Conservation (phyloP, 139 green algal genomes). For the Picochlorum sp. region DNA sequence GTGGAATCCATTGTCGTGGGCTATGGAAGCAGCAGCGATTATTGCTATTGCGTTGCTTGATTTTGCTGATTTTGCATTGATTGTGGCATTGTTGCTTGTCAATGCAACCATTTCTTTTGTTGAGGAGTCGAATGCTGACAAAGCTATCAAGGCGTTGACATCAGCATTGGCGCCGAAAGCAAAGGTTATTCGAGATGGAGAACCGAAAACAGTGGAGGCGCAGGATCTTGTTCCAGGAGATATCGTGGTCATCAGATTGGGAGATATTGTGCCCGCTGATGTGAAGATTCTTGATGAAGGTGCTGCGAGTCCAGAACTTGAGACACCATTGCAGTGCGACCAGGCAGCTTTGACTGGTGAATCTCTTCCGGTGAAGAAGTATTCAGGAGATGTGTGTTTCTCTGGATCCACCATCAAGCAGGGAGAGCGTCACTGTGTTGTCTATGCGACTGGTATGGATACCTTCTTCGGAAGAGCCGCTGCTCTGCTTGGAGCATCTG, state of each 20-base stretch:
- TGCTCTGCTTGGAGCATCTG: conserved; percentile 55
- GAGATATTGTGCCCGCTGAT: conserved; percentile 80
- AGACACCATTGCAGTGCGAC: conserved; percentile 69
- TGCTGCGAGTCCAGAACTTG: conserved; percentile 37
- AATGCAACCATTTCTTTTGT: conserved; percentile 74
- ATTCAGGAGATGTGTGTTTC: conserved; percentile 64
- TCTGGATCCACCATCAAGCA: conserved; percentile 80
- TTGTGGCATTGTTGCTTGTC: conserved; percentile 35
- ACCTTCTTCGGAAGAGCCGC: conserved; percentile 88
- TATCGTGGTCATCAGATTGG: conserved; percentile 68
- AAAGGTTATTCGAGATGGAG: conserved; percentile 48
- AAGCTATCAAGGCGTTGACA: conserved; percentile 75
- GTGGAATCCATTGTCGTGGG: conserved; percentile 77
- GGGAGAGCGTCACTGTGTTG: conserved; percentile 71
- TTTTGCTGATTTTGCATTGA: conserved; percentile 67
- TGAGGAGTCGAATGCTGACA: conserved; percentile 67
- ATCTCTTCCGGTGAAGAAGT: conserved; percentile 77
- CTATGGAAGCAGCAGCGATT: conserved; percentile 77
- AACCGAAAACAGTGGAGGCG: conserved; percentile 45
- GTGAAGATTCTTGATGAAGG: conserved; percentile 59
- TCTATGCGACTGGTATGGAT: conserved; percentile 70
- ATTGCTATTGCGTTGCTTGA: conserved; percentile 74
- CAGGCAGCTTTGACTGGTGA: conserved; percentile 81
- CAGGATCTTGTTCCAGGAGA: conserved; percentile 64
- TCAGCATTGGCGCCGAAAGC: conserved; percentile 62